Evolutionary conservation across 2,329 filamentous ascomycete genomes (phyloP).

Genomic region (Penicillium sp.): DNA sequence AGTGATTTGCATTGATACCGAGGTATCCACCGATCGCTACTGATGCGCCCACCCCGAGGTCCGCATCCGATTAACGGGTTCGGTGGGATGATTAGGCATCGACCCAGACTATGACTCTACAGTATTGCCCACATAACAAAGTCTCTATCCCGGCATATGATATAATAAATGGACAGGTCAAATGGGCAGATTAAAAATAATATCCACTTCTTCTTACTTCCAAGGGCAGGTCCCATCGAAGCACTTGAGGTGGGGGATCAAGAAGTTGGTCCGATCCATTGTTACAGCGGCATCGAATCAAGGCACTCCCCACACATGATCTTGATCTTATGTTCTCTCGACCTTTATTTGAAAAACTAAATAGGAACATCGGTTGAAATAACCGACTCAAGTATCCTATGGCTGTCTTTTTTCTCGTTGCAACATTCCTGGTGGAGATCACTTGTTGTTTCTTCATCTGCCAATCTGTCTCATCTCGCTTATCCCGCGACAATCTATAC

Average conservation of each 20-base stretch:
- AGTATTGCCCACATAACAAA: not conserved
- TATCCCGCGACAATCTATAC: slow-evolving; percentile 1
- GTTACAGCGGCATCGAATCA: not conserved
- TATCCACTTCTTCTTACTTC: not conserved
- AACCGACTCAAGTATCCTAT: not conserved
- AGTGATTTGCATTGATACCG: not conserved
- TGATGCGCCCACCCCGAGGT: not conserved
- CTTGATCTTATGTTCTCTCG: not conserved
- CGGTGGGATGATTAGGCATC: not conserved
- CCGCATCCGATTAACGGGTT: not conserved
- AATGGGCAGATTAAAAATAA: not conserved
- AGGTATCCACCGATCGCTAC: not conserved
- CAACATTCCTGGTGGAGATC: not conserved
- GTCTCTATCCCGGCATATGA: not conserved
- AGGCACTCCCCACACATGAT: not conserved
- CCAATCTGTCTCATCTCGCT: not conserved
- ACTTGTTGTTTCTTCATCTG: not conserved
- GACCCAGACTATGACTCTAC: not conserved
- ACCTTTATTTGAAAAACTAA: not conserved
- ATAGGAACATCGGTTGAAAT: too few relatives aligned
- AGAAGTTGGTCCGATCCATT: not conserved
- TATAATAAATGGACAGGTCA: not conserved
- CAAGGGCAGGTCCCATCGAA: not conserved
- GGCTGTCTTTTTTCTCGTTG: not conserved
- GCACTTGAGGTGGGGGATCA: not conserved